phyloP scores from a whole-genome alignment of 1,139 yeast genomes.

The Debaryomycetaceae sp. region DNA sequence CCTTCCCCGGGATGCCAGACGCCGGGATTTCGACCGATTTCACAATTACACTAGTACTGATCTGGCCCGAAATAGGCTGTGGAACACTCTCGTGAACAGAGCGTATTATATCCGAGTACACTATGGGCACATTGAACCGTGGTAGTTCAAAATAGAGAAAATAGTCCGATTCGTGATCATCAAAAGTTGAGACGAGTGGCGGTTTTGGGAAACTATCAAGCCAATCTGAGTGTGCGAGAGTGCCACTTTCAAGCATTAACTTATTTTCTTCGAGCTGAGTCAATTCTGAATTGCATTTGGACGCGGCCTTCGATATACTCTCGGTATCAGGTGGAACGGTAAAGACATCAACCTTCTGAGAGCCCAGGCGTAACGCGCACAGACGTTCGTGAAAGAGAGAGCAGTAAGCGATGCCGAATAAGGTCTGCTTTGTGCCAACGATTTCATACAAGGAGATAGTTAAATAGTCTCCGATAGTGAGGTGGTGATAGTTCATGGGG shows the following conservation, averaged over 20 bases:
- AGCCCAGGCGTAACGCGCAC: conserved; percentile 24
- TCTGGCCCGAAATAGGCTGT: conserved; percentile 1
- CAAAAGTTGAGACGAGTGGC: conserved; percentile 29
- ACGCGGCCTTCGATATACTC: conserved; percentile 7
- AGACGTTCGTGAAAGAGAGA: conserved; percentile 41
- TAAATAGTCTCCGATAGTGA: conserved; percentile 52
- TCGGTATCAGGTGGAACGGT: neutral
- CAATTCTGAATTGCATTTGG: conserved; percentile 14
- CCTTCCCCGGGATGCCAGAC: conserved; percentile 4
- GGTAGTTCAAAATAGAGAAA: conserved; percentile 60
- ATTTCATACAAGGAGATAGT: conserved; percentile 59
- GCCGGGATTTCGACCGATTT: conserved; percentile 27
- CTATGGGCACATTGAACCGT: conserved; percentile 71
- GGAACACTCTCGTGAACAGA: conserved; percentile 12
- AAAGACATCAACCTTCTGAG: conserved; percentile 24
- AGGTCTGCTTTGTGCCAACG: conserved; percentile 36
- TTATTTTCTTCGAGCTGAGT: conserved; percentile 41
- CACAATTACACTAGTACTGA: conserved; percentile 16
- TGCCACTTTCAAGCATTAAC: conserved; percentile 61
- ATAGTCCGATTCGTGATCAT: conserved; percentile 24
- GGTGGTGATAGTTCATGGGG: conserved; percentile 60
- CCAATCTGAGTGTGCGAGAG: conserved; percentile 58
- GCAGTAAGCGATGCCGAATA: conserved; percentile 53
- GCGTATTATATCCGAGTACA: conserved; percentile 60
- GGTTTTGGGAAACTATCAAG: conserved; percentile 54